A percentile compares a stretch with the other conserved stretches of the same genome.
These are phyloP conservation scores for Bipolaris bicolor DNA, from an alignment of 2,329 filamentous ascomycete genomes.

Conservation along the genomic window DNA sequence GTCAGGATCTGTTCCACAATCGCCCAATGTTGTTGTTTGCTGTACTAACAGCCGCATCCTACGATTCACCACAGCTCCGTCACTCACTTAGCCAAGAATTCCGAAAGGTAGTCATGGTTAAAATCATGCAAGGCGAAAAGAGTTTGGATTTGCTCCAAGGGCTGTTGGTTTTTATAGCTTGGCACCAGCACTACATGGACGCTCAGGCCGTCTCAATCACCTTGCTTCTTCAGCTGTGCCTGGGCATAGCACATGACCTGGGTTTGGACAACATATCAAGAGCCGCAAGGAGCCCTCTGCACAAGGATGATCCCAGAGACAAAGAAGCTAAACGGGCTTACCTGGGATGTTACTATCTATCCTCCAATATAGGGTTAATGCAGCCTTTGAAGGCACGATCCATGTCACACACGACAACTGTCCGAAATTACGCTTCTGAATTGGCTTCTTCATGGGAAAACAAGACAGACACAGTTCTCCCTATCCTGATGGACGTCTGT, in stretches of 20 bases:
- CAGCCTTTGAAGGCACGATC: constrained; percentile 32
- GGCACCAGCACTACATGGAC: constrained; percentile 49
- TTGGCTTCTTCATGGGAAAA: constrained; percentile 40
- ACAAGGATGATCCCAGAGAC: constrained; percentile 31
- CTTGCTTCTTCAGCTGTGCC: constrained; percentile 43
- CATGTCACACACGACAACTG: constrained; percentile 35
- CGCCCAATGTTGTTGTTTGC: constrained; percentile 45
- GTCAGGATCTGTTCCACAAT: constrained; percentile 36
- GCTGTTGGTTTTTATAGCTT: constrained; percentile 45
- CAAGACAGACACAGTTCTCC: constrained; percentile 39
- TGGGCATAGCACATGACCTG: constrained; percentile 42
- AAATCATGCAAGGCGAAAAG: constrained; percentile 46
- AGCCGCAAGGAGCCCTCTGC: constrained; percentile 24
- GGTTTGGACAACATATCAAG: constrained; percentile 37
- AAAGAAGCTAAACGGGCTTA: constrained; percentile 44
- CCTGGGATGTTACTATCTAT: constrained; percentile 45
- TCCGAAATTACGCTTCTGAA: constrained; percentile 43
- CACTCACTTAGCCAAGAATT: constrained; percentile 44
- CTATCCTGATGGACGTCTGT: constrained; percentile 40
- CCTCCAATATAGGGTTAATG: constrained; percentile 35
- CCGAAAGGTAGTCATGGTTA: constrained; percentile 44
- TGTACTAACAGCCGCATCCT: constrained; percentile 41
- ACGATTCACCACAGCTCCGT: constrained; percentile 40
- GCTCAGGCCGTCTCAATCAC: constrained; percentile 42
- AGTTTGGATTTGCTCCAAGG: constrained; percentile 43